Conservation (phyloP, 208 protist species). For the Sergeia podlipaevii region DNA sequence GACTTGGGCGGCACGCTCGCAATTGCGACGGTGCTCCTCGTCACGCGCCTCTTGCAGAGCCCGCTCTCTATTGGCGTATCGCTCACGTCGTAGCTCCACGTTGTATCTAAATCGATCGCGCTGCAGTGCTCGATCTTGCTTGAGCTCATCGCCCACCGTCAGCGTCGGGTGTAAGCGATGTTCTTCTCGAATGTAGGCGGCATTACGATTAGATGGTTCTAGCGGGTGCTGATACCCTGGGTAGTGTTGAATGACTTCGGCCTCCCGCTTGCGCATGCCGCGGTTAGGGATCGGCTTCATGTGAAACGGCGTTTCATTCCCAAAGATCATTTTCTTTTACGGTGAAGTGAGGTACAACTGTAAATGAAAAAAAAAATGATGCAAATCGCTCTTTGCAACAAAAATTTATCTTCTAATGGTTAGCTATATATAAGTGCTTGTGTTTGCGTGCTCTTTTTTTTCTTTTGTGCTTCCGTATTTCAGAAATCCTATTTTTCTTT, state of each 20-base stretch:
- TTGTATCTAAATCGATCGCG: background rate
- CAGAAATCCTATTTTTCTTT: no score
- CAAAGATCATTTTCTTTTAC: conserved; percentile 43
- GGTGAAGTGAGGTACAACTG: no score
- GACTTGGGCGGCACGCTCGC: conserved; percentile 17
- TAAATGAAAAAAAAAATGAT: conserved; percentile 20
- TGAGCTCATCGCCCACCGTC: conserved; percentile 38
- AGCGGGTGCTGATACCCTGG: conserved; percentile 59
- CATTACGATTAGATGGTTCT: conserved; percentile 10
- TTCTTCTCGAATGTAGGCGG: conserved; percentile 31
- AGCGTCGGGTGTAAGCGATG: conserved; percentile 46
- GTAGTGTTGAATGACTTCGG: conserved; percentile 58
- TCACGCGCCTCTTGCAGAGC: conserved; percentile 19
- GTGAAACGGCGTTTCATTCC: conserved; percentile 56
- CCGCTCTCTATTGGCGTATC: conserved; percentile 21
- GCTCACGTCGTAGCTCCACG: conserved; percentile 14
- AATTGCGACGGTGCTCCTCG: conserved; percentile 19
- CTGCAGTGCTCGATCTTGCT: conserved; percentile 17
- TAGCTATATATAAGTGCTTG: no score
- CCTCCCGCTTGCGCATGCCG: conserved; percentile 53
- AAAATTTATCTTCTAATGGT: no score
- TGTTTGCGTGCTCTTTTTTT: no score
- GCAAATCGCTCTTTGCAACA: no score
- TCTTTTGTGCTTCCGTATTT: no score
- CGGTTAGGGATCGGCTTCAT: conserved; percentile 50